Evolutionary conservation across 1,284 basidiomycete species (phyloP), one percentile per base, ranked within the genome.

Genomic region (Kwoniella shivajii): DNA sequence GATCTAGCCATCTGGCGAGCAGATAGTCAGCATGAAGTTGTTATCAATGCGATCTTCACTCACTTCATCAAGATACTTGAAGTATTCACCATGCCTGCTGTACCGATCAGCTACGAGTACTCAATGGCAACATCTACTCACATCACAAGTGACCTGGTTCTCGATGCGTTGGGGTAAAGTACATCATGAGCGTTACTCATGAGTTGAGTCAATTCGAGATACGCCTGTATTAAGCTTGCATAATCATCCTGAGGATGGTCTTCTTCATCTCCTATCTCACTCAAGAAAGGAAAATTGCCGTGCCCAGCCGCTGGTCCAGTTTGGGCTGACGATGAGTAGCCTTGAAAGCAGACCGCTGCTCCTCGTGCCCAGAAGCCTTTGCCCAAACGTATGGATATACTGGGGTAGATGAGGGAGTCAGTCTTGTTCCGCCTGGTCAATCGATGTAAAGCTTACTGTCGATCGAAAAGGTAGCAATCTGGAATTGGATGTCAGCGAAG

Each of bases 351-450:
- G 24, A 78, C 64, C 13, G 68, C 67, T 0, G 76, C 74, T 1
- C 78, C 76, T 42, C 78, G 67, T 4, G 75, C 75, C 78, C 78
- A 79, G 59, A 79, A 79, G 1, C 75, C 78, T 34, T 74, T 71
- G 13, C 78, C 78, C 11, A 77, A 66, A 0, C 76, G 71, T 2
- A 78, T 64, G 0, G 74, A 76, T 20, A 78, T 66, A 45, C 69
- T 73, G 42, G n/a, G 44, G 20, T 42, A 22, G 45, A 57, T 30
- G 33, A 41, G 14, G 27, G 34, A 33, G 33, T 27, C 9, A 10
- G 24, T 31, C 30, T 16, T 38, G 27, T 14, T 37, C 20, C 16
- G 22, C 14, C 16, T 48, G 36, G 10, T 7, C 20, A 36, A 26
- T 46, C n/a, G n/a, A 49, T 50, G 10, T 18, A 16, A 7, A 4